These are phyloP conservation scores for Monilinia vaccinii-corymbosi DNA, from an alignment of 2,329 filamentous ascomycete species.

Conservation along the genomic window DNA sequence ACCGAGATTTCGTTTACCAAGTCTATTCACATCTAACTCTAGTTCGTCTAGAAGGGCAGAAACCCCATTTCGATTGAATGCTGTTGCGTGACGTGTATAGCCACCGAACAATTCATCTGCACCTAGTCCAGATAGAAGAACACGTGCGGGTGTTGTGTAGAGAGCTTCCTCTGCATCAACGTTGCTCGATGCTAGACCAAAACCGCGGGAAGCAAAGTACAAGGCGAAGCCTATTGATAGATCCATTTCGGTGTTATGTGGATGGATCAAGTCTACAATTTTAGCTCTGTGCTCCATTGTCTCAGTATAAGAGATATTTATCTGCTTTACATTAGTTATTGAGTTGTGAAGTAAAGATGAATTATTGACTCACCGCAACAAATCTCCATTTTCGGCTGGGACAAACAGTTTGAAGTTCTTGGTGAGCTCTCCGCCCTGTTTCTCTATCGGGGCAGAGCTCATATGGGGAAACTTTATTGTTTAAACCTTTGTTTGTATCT, in stretches of 20 bases:
- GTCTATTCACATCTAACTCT: constrained; percentile 70
- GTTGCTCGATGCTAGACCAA: constrained; percentile 29
- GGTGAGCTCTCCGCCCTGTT: constrained; percentile 71
- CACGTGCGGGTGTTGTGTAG: constrained; percentile 66
- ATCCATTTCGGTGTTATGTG: constrained; percentile 98
- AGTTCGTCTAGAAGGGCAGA: constrained; percentile 70
- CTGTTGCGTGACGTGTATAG: constrained; percentile 74
- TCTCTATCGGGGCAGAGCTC: constrained; percentile 84
- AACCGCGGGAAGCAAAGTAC: constrained; percentile 88
- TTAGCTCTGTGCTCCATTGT: constrained; percentile 57
- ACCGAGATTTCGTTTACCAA: constrained; percentile 90
- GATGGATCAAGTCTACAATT: constrained; percentile 72
- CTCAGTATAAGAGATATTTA: constrained; percentile 76
- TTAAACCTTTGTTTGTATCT: background rate
- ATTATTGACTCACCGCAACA: constrained; percentile 47
- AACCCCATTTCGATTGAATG: constrained; percentile 63
- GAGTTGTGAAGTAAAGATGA: constrained; percentile 3
- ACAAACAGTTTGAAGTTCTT: constrained; percentile 64
- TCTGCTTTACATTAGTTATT: constrained; percentile 32
- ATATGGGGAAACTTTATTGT: constrained; percentile 39
- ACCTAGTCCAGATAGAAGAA: constrained; percentile 84
- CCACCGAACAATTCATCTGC: constrained; percentile 96
- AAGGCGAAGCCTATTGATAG: constrained; percentile 86
- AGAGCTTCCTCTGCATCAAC: constrained; percentile 11
- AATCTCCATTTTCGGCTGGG: constrained; percentile 72